Base-by-base conservation (phyloP, 768 basidiomycete genomes). In the Pleurotus djamor region DNA sequence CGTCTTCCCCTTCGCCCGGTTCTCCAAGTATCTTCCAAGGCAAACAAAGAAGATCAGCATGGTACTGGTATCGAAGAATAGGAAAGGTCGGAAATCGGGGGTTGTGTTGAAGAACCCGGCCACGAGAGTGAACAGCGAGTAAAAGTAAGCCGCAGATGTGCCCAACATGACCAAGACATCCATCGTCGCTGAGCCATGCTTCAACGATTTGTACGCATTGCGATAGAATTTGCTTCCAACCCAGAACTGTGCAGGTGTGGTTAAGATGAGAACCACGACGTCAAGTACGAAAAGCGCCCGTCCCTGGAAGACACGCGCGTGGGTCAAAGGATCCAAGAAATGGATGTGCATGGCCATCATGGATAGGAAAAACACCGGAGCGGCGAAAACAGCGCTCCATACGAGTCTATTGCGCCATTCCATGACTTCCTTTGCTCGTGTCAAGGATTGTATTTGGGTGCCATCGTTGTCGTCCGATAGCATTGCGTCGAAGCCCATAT, bases 41-140 rank as follows among this genome's bases (percentile, higher is more conserved):
- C 94, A 96, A 66, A 98, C 91, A 71, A 99, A 98, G 77, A 89
- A 92, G 81, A 99, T 89, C 61, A 99, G 79, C 97, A 98, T 98
- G 16, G 97, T 97, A 68, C 94, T 97, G 1, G 97, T 98, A 75
- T 99, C 97, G 76, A 98, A 98, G 75, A 98, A 98, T 48, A 94
- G 83, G 69, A 89, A 83, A 1, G 97, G 96, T 16, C 84, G 88
- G 69, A 82, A 92, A 45, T 80, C 80, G 0, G 88, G 81, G 8
- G 88, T 83, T 4, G 79, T 72, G 66, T 86, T 85, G 72, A 88
- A 81, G 3, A 80, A 69, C 5, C 92, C 89, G 52, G 76, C 76
- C 61, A 92, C 47, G 78, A 99, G 81, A 48, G 82, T 74, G 61
- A 84, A 73, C 28, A 94, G 61, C 0, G 96, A 98, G 74, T 98